Evolutionary conservation across 108 stramenopile species (phyloP).

Genomic region (Cyclotella choctawhatcheeana): DNA sequence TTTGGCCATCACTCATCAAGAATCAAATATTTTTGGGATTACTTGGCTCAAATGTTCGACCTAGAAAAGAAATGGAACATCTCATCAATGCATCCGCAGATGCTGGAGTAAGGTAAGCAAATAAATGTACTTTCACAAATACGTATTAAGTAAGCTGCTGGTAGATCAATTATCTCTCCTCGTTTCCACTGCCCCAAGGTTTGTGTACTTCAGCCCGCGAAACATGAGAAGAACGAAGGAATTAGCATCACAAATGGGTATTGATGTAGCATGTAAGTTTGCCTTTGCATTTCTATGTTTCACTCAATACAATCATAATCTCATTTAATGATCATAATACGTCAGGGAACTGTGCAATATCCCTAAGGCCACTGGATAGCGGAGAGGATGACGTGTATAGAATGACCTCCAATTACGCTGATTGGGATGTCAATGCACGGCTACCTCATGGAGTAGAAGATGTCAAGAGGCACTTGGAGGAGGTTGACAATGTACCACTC

Average conservation of each 20-base stretch:
- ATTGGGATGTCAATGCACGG: conserved; percentile 97
- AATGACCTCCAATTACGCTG: conserved; percentile 93
- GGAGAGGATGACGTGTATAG: conserved; percentile 86
- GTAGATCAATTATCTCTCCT: background rate
- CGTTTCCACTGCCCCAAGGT: background rate
- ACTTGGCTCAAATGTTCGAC: conserved; percentile 89
- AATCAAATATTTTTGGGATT: conserved; percentile 96
- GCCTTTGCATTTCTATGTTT: too few relatives aligned
- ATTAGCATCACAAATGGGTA: conserved; percentile 94
- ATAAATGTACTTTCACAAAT: background rate
- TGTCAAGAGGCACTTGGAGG: conserved; percentile 79
- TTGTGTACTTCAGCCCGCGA: conserved; percentile 94
- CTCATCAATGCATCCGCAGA: conserved; percentile 80
- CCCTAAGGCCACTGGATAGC: conserved; percentile 80
- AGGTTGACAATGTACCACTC: conserved; percentile 97
- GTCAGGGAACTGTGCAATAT: conserved; percentile 98
- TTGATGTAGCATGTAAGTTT: conserved; percentile 95
- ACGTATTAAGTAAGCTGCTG: too few relatives aligned
- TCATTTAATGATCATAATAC: too few relatives aligned
- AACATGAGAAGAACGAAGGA: conserved; percentile 98
- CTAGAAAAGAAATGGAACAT: conserved; percentile 88
- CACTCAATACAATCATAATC: too few relatives aligned
- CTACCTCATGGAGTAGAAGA: conserved; percentile 94
- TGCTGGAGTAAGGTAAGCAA: conserved; percentile 91
- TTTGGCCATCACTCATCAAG: conserved; percentile 71